phyloP scores from a whole-genome alignment of 73 alveolate species.

The Urostyla sp. region DNA sequence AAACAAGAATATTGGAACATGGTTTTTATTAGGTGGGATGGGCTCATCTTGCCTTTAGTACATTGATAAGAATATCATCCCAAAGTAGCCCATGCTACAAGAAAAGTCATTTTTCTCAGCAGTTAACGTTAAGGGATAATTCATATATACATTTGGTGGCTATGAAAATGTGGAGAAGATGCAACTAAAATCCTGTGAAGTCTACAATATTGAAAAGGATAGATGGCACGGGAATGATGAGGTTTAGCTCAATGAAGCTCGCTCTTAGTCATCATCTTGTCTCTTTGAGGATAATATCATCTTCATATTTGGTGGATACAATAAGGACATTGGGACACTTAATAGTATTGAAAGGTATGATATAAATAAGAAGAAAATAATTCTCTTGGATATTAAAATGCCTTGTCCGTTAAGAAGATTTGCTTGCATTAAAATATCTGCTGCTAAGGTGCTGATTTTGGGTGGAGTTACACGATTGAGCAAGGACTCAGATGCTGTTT shows the following conservation, averaged over 20 bases:
- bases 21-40: conserved; percentile 92
- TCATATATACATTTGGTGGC: conserved; percentile 95
- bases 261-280: conserved; percentile 88
- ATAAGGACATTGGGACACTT: conserved; percentile 94
- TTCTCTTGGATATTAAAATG: conserved; percentile 73
- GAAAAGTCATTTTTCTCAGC: conserved; percentile 92
- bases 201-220: conserved; percentile 82
- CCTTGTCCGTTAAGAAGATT: conserved; percentile 95
- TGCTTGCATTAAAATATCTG: conserved; percentile 81
- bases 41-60: conserved; percentile 81
- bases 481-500: conserved; percentile 87
- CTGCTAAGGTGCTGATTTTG: conserved; percentile 78
- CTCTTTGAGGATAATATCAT: conserved; percentile 87
- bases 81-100: conserved; percentile 80
- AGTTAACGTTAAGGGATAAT: conserved; percentile 64
- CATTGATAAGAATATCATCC: conserved; percentile 77
- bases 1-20: conserved; percentile 78
- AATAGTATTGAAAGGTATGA: conserved; percentile 91
- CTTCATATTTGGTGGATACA: conserved; percentile 96
- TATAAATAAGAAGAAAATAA: conserved; percentile 77
- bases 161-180: conserved; percentile 91
- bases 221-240: conserved; percentile 81
- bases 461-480: conserved; percentile 86
- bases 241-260: conserved; percentile 84
- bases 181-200: conserved; percentile 86